A percentile compares a stretch with the other conserved stretches of the same genome.
phyloP scores from a whole-genome alignment of 305 asterid species.

The Fraxinus velutina region DNA sequence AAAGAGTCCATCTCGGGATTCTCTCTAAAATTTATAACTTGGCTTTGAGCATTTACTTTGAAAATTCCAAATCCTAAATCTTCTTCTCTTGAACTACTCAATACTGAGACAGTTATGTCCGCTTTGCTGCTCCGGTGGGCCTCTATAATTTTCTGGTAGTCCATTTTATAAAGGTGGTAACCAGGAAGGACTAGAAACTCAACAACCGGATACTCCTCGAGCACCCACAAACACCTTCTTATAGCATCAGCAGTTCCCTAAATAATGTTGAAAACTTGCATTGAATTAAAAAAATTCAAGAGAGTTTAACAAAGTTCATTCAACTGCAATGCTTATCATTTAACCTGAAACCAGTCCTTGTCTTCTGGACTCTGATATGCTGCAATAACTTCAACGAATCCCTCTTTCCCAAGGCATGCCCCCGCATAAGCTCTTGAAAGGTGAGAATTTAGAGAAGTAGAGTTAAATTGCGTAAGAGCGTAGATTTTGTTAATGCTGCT shows the following conservation, averaged over 20 bases:
- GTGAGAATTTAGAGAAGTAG: conserved; percentile 80
- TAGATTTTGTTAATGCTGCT: conserved; percentile 68
- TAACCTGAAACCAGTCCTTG: conserved; percentile 79
- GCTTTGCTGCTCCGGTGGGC: conserved; percentile 43
- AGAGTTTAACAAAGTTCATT: neutral
- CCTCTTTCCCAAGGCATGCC: conserved; percentile 50
- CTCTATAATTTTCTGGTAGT: conserved; percentile 52
- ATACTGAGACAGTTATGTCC: conserved; percentile 55
- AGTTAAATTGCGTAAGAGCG: conserved; percentile 79
- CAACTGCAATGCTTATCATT: neutral
- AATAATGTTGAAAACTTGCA: conserved; percentile 1
- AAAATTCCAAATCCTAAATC: conserved; percentile 49
- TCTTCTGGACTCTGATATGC: conserved; percentile 85
- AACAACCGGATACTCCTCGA: conserved; percentile 52
- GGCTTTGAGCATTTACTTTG: conserved; percentile 40
- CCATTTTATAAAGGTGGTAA: conserved; percentile 71
- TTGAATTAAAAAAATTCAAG: neutral
- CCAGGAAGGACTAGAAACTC: conserved; percentile 78
- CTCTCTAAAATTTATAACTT: conserved; percentile 47
- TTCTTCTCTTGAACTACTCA: conserved; percentile 24
- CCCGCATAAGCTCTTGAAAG: conserved; percentile 72
- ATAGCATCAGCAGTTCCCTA: conserved; percentile 85
- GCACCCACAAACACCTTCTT: conserved; percentile 67
- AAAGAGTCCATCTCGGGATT: conserved; percentile 17
- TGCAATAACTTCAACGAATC: conserved; percentile 77